Evolutionary conservation across 2,329 filamentous ascomycete species (phyloP), one percentile per base, ranked within the genome.

Genomic region (Xylaria multiplex): DNA sequence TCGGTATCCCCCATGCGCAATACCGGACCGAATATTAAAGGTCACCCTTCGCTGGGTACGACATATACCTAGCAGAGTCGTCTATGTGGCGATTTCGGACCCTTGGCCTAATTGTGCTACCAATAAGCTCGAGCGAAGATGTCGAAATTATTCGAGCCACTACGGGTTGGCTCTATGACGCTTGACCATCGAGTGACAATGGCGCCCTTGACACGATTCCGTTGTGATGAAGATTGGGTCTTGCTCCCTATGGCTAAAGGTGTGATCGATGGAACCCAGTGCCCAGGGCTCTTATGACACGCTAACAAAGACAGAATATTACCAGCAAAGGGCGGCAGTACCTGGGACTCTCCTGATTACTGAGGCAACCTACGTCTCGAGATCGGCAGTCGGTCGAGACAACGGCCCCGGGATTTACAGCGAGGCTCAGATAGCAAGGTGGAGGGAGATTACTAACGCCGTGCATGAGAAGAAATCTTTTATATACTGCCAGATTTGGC

Each of bases 401-500:
- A 77, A 86, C 67, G 80, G 84, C 1, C 88, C 89, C 0, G 88
- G 87, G 1, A 86, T 91, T 71, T 89, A 81, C 72, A 84, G 75
- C 22, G 77, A 82, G 0, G 82, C 80, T n/a, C 87, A 90, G 65
- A 81, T 90, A 48, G 81, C 80, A 1, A 84, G 80, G 0, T 92
- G 89, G 90, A 86, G 83, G 67, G 77, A 82, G 14, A 79, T 91
- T 48, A 88, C 85, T 2, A 83, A 87, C 30, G 85, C 84, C 0
- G 87, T 92, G 0, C 90, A 92, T 74, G 80, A 80, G 24, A 89
- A 89, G 71, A 85, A 85, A 5, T 84, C 82, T 19, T 86, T 82
- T 71, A 88, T 91, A 66, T 91, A 83, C 77, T 79, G 84, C 32
- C 90, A 92, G 74, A 79, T 93, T 0, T 91, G 89, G 88, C 84